phyloP scores from a whole-genome alignment of 2,329 filamentous ascomycete species.

The Colletotrichum lentis region DNA sequence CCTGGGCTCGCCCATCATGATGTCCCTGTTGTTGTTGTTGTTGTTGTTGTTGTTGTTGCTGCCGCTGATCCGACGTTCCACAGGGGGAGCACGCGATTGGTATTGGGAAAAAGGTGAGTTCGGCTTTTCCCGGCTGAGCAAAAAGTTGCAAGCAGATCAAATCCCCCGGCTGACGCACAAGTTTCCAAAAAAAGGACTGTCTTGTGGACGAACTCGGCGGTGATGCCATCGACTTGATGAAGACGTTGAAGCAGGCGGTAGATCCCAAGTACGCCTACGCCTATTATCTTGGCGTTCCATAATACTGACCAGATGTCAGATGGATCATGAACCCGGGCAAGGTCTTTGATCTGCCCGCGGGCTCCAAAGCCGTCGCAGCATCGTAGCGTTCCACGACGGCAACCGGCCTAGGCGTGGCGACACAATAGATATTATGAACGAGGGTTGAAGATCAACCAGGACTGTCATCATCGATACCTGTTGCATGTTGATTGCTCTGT shows the following conservation, averaged over 20 bases:
- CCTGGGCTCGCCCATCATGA: too few species aligned
- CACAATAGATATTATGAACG: too few species aligned
- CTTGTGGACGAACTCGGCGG: conserved; percentile 70
- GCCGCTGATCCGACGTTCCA: not conserved
- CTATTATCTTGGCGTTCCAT: too few species aligned
- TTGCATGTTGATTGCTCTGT: not conserved
- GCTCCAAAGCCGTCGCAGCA: conserved; percentile 12
- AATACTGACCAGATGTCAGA: conserved; percentile 42
- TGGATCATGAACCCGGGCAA: conserved; percentile 77
- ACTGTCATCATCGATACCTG: not conserved
- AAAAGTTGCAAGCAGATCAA: too few species aligned
- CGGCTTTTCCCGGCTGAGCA: conserved; percentile 50
- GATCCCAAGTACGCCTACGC: conserved; percentile 63
- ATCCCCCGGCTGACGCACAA: not conserved
- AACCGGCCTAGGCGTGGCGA: too few species aligned
- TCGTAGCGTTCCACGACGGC: not conserved
- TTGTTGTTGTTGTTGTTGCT: too few species aligned
- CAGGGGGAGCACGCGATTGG: conserved; percentile 75
- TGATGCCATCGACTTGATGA: conserved; percentile 72
- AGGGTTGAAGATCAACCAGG: not conserved
- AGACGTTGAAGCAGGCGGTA: conserved; percentile 67
- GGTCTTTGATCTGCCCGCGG: conserved; percentile 62
- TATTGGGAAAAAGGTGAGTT: conserved; percentile 73
- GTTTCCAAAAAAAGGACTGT: conserved; percentile 51
- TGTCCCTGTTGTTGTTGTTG: too few species aligned